Conservation (phyloP, 768 basidiomycete genomes). For the Gelatoporia subvermispora region DNA sequence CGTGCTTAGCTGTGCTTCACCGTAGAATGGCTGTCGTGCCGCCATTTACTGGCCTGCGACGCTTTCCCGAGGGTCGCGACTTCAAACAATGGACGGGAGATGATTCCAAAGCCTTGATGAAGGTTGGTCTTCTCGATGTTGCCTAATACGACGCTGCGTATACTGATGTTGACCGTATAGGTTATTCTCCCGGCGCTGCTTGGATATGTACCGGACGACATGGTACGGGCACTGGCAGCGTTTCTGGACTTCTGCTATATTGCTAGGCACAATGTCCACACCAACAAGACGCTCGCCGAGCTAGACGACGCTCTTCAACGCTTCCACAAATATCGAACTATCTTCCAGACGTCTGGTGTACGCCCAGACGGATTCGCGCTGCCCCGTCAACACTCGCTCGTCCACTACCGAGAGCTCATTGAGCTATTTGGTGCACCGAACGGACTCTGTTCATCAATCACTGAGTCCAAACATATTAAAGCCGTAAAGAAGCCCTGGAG, state of each 20-base stretch:
- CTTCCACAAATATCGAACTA: constrained; percentile 8
- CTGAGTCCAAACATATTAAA: constrained; percentile 22
- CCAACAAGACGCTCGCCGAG: not conserved
- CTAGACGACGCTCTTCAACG: constrained; percentile 11
- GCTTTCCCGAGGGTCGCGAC: constrained; percentile 17
- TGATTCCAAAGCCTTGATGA: constrained; percentile 25
- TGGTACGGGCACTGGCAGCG: constrained; percentile 9
- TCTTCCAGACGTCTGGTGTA: constrained; percentile 13
- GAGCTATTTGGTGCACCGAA: constrained; percentile 18
- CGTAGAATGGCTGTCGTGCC: constrained; percentile 16
- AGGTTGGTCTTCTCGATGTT: constrained; percentile 7
- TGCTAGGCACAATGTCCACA: constrained; percentile 3
- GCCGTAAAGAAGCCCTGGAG: constrained; percentile 23
- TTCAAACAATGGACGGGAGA: constrained; percentile 26
- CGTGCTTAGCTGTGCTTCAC: not conserved
- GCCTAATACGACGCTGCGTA: too few species aligned
- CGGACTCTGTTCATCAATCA: constrained; percentile 24
- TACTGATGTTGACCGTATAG: too few species aligned
- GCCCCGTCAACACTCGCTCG: constrained; percentile 16
- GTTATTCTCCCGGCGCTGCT: constrained; percentile 14
- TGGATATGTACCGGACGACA: constrained; percentile 10
- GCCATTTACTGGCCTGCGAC: constrained; percentile 14
- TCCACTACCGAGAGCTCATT: constrained; percentile 15
- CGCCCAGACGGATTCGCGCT: constrained; percentile 15
- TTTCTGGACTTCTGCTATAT: constrained; percentile 23